phyloP scores from a whole-genome alignment of 2,329 filamentous ascomycete species.

The Huntiella moniliformis region DNA sequence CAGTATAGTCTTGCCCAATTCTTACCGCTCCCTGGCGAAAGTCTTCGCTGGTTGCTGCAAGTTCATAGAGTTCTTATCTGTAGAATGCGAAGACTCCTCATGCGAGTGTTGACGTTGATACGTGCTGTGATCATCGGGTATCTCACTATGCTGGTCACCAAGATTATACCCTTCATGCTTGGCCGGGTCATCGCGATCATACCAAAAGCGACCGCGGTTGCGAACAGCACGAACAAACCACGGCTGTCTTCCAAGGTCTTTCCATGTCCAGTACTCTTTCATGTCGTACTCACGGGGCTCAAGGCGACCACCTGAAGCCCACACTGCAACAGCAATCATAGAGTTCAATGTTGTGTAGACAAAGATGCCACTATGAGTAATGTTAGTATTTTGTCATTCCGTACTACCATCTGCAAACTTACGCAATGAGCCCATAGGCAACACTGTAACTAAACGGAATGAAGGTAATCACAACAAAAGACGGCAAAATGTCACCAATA shows the following conservation, averaged over 20 bases:
- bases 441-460: slow-evolving; percentile 68
- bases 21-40: slow-evolving; percentile 2
- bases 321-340: slow-evolving; percentile 27
- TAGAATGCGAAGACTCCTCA: slow-evolving; percentile 1
- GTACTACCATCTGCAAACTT: slow-evolving; percentile 18
- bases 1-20: background rate
- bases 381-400: slow-evolving; percentile 4
- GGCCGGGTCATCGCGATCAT: slow-evolving; percentile 8
- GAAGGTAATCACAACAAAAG: slow-evolving; percentile 54
- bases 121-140: slow-evolving; percentile 6
- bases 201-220: slow-evolving; percentile 8
- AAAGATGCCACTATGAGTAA: slow-evolving; percentile 30
- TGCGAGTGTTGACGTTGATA: slow-evolving; percentile 11
- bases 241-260: slow-evolving; percentile 27
- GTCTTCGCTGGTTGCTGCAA: slow-evolving; percentile 9
- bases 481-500: slow-evolving; percentile 55
- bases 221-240: slow-evolving; percentile 26
- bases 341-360: slow-evolving; percentile 31
- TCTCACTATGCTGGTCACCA: slow-evolving; percentile 4
- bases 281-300: slow-evolving; percentile 33
- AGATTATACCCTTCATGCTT: slow-evolving; percentile 12
- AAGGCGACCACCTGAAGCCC: slow-evolving; percentile 23
- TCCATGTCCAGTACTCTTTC: slow-evolving; percentile 38
- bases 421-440: slow-evolving; percentile 58
- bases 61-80: slow-evolving; percentile 10